Base-by-base conservation (phyloP, 768 basidiomycete species). In the Botryobasidium botryosum region DNA sequence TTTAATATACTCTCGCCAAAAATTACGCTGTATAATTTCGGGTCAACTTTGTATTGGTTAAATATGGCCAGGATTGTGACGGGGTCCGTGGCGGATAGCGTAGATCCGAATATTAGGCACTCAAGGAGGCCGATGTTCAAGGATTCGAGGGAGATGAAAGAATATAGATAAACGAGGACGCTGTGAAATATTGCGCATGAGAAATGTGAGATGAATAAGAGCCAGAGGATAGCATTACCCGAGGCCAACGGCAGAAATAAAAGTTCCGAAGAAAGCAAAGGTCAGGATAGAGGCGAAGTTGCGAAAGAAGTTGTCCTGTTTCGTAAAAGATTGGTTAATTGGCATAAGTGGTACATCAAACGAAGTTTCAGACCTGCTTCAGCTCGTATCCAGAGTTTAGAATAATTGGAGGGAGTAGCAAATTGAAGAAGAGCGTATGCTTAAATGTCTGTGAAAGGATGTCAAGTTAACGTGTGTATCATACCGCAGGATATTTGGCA, bases 31-130 rank as follows among this genome's bases (percentile, higher is more conserved):
- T 97, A 97, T 6, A 99, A 69, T 59, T 97, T 96, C 1, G 94
- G 91, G 62, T 99, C 94, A 54, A 97, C 91, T 59, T 96, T 94
- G 67, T 92, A 84, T 54, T 94, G 86, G 54, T 94, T 88, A 69
- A 99, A 99, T 44, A 99, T 97, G 35, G 92, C 86, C 26, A 99
- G 70, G 57, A 99, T 94, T 5, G 94, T 97, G 23, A 96, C 88
- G 0, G 92, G 92, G 59, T 99, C 94, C 35, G 94, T 99, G 2
- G 94, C 94, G 25, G 88, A 91, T 18, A 99, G 68, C 4, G 94
- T 92, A 4, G 91, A 91, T 20, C 94, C 94, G 59, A 97, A 97
- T 17, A 79, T 87, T 31, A 99, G 70, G 57, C 94, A 96, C 63
- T 99, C 94, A 35, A 99, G 67, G 20, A 94, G 65, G 1, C 78